phyloP scores from a whole-genome alignment of 2,329 filamentous ascomycete genomes.

The Thermothelomyces thermophilus region DNA sequence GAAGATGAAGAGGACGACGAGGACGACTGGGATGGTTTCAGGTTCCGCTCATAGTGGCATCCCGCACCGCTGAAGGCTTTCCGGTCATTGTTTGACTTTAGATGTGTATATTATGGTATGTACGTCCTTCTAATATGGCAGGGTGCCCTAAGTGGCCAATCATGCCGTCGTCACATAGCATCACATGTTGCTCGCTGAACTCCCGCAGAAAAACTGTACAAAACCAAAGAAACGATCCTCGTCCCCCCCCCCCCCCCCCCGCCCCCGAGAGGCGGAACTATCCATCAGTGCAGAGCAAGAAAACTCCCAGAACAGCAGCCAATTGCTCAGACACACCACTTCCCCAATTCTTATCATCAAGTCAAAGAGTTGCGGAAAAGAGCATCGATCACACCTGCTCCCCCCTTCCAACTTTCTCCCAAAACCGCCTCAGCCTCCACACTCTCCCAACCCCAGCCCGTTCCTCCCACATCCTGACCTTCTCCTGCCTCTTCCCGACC shows the following conservation, averaged over 20 bases:
- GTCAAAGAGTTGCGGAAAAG: neutral
- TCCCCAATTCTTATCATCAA: too few relatives aligned
- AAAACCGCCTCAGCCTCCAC: conserved; percentile 57
- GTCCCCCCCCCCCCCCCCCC: too few relatives aligned
- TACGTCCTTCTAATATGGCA: neutral
- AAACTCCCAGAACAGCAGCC: too few relatives aligned
- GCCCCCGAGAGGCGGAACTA: too few relatives aligned
- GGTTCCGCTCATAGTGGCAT: conserved; percentile 35
- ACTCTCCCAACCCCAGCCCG: conserved; percentile 49
- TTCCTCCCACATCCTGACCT: conserved; percentile 43
- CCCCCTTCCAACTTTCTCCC: conserved; percentile 47
- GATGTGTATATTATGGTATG: conserved; percentile 9
- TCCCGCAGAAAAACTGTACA: neutral
- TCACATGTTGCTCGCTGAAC: neutral
- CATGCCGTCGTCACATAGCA: neutral
- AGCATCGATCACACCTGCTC: conserved; percentile 21
- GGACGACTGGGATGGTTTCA: conserved; percentile 56
- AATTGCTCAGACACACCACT: too few relatives aligned
- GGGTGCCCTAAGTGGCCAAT: neutral
- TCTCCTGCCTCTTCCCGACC: conserved; percentile 44
- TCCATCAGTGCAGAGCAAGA: too few relatives aligned
- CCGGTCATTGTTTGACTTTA: too few relatives aligned
- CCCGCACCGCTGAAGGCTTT: neutral
- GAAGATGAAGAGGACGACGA: conserved; percentile 43
- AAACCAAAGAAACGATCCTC: neutral